Conservation (phyloP, 768 basidiomycete species). For the Leccinum obscurum region DNA sequence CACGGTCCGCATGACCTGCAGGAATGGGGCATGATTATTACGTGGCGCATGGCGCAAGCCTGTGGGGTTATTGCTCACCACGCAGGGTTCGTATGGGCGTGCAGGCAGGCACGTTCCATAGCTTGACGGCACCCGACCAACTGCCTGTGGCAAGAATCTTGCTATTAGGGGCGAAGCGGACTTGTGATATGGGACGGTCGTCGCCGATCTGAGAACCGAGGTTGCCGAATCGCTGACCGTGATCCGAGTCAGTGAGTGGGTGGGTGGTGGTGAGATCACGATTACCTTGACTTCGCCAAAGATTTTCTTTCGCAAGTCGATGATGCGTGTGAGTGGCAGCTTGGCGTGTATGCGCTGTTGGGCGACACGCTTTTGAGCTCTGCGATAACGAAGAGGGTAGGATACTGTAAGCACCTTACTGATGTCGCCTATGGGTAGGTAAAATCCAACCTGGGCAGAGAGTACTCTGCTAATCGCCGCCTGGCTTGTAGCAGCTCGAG, state of each 20-base stretch:
- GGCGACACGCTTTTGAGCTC: conserved; percentile 93
- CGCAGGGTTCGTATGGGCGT: conserved; percentile 73
- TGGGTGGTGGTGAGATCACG: not conserved
- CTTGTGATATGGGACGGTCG: conserved; percentile 89
- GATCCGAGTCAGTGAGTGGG: not conserved
- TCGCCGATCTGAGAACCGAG: conserved; percentile 98
- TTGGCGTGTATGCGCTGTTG: conserved; percentile 90
- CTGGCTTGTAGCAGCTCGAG: conserved; percentile 85
- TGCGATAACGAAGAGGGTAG: conserved; percentile 48
- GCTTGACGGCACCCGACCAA: conserved; percentile 93
- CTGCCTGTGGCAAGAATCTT: conserved; percentile 87
- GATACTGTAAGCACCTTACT: conserved; percentile 78
- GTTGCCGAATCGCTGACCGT: conserved; percentile 77
- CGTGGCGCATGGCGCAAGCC: not conserved
- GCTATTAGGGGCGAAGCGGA: conserved; percentile 93
- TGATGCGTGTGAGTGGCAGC: conserved; percentile 83
- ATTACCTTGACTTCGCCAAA: conserved; percentile 87
- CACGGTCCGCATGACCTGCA: conserved; percentile 82
- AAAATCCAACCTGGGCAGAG: conserved; percentile 89
- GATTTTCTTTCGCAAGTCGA: conserved; percentile 90
- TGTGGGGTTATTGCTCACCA: conserved; percentile 45
- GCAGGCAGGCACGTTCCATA: conserved; percentile 95
- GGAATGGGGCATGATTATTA: conserved; percentile 5
- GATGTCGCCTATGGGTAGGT: conserved; percentile 50
- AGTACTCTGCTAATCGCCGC: conserved; percentile 87